Evolutionary conservation across 176 grass and related monocot genomes (phyloP), one percentile per base, ranked within the genome.

Genomic region (Oropetium thomaeum): DNA sequence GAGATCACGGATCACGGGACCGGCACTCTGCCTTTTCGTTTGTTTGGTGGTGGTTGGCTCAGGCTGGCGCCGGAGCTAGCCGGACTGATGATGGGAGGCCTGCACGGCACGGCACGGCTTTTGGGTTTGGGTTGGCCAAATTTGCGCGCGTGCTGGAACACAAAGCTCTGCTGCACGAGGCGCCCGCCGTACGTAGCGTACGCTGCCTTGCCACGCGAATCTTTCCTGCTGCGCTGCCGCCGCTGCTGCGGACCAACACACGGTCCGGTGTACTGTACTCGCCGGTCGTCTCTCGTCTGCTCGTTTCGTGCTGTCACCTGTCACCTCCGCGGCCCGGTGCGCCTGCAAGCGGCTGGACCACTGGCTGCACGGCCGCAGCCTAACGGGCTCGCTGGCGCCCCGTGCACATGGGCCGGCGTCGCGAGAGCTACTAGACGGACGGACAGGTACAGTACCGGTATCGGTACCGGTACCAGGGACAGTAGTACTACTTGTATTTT

Each of bases 291-390:
- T 2, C 17, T 6, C 59, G 26, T 4, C 60, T 74, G 1, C 17
- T 6, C 59, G 26, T 4, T 48, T 74, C 80, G 48, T 58, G 59
- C 41, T 71, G 75, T 84, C 83, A 73, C 59, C 41, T 71, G 75
- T 84, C 83, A 73, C 59, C 70, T 39, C 35, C 38, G 20, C 49
- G 44, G 15, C 2, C 47, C 10, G 22, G 7, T n/a, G n/a, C n/a
- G n/a, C n/a, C n/a, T n/a, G n/a, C n/a, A n/a, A n/a, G n/a, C n/a
- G n/a, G n/a, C n/a, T n/a, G n/a, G n/a, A n/a, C n/a, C n/a, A n/a
- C n/a, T n/a, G n/a, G n/a, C n/a, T n/a, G n/a, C n/a, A n/a, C n/a
- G n/a, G n/a, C n/a, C n/a, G n/a, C n/a, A n/a, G n/a, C n/a, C n/a
- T n/a, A n/a, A n/a, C n/a, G n/a, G n/a, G n/a, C n/a, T n/a, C n/a